A percentile compares a stretch with the other conserved stretches of the same genome.
Evolutionary conservation across 176 grass and related monocot genomes (phyloP).

Genomic region (Avena atlantica): DNA sequence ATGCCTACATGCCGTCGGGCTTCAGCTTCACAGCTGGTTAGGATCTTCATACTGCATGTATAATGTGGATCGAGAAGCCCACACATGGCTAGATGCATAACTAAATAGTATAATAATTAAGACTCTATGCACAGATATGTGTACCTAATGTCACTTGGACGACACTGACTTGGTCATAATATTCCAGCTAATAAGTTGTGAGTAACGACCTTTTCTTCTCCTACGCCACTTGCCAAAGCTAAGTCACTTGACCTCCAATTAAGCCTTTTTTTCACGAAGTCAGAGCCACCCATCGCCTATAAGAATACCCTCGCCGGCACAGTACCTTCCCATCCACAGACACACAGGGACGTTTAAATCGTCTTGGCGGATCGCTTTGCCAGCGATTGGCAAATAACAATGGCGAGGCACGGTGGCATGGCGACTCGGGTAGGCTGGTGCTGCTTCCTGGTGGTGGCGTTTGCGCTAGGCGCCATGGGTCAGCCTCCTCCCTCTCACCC

Average conservation of each 20-base stretch:
- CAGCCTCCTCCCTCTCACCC: background rate
- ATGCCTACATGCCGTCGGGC: too few species aligned
- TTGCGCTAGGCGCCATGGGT: background rate
- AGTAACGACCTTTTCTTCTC: background rate
- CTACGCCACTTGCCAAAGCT: constrained; percentile 18
- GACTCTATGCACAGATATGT: background rate
- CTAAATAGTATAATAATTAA: background rate
- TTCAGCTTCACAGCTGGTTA: too few species aligned
- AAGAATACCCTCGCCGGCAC: background rate
- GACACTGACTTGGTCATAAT: background rate
- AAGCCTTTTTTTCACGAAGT: background rate
- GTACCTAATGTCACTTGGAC: background rate
- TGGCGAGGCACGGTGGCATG: background rate
- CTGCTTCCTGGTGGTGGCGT: background rate
- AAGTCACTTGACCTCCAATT: constrained; percentile 13
- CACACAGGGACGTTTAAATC: background rate
- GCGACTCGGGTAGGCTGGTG: background rate
- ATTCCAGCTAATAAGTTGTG: background rate
- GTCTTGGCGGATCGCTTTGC: background rate
- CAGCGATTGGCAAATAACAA: background rate
- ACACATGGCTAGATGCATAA: background rate
- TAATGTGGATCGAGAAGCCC: background rate
- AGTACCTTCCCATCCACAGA: background rate
- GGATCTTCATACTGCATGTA: background rate
- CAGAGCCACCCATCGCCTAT: constrained; percentile 10